Percentiles rank a stretch among this genome's conserved stretches.
These are phyloP conservation scores for Cutaneotrichosporon cyanovorans DNA, from an alignment of 1,284 basidiomycete genomes.

Conservation along the genomic window DNA sequence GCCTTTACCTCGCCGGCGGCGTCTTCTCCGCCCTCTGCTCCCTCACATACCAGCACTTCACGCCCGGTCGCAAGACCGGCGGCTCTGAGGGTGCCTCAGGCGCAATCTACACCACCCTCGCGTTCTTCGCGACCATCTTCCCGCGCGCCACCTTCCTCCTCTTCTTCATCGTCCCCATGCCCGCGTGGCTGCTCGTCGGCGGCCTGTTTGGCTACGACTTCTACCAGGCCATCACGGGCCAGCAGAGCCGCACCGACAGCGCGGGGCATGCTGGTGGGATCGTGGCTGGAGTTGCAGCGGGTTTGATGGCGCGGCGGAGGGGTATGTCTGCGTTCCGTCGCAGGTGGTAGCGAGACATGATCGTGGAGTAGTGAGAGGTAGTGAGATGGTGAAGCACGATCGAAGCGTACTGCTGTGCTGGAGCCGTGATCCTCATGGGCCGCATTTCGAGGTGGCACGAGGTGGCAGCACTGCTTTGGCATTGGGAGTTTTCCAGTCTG, in stretches of 20 bases:
- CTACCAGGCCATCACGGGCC: slow-evolving; percentile 12
- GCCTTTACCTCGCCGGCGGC: slow-evolving; percentile 67
- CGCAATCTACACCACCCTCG: slow-evolving; percentile 42
- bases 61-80: background rate
- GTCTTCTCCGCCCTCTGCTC: slow-evolving; percentile 57
- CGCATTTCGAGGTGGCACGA: too few species aligned
- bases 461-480: too few species aligned
- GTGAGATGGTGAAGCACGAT: background rate
- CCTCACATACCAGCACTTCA: slow-evolving; percentile 52
- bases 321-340: background rate
- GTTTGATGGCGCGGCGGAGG: background rate
- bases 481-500: too few species aligned
- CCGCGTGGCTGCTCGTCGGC: slow-evolving; percentile 68
- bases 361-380: background rate
- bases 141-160: slow-evolving; percentile 65
- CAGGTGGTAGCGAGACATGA: background rate
- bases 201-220: slow-evolving; percentile 56
- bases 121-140: slow-evolving; percentile 65
- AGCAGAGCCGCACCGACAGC: slow-evolving; percentile 51
- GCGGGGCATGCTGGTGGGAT: slow-evolving; percentile 75
- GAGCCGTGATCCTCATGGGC: too few species aligned
- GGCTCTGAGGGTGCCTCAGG: slow-evolving; percentile 53
- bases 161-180: slow-evolving; percentile 74
- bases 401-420: too few species aligned
- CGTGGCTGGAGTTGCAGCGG: background rate